Base-by-base conservation (phyloP, 164 flowering plant genomes). In the Macadamia tetraphylla region DNA sequence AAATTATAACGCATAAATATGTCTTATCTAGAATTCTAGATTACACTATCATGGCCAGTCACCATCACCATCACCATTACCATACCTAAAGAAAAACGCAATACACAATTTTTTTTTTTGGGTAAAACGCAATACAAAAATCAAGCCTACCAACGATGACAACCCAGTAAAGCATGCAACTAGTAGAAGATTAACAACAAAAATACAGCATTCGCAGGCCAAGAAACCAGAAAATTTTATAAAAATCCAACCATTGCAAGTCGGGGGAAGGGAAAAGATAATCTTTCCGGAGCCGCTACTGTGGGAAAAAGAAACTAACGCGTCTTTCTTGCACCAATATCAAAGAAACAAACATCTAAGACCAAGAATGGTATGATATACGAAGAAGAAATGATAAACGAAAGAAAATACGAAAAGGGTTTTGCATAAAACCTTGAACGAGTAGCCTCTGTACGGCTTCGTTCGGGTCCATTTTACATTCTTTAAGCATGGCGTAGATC, bases 401-500 rank as follows among this genome's bases (percentile, higher is more conserved):
- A 14, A 53, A 53, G 3, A 17, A 6, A 14, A 4, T 0, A 53
- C 13, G n/a, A 53, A 17, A 53, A 11, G 15, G 57, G 17, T 11
- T 53, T 53, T 53, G 57, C 18, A 6, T 4, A 4, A 32, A 32
- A 95, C 99, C 99, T 87, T 87, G 96, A n/a, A 92, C 60, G 68
- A 92, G 92, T 35, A 95, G 89, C 62, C 95, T 83, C 66, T 81
- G 79, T 29, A 89, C 91, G 71, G 99, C 78, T 53, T 92, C 99
- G 74, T 92, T 80, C 67, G 97, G 97, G 88, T 95, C 97, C 98
- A 95, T 92, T 71, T 92, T 85, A 74, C 97, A 95, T 66, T 80
- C 82, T 70, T 74, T 80, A 62, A 80, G 82, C 80, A 77, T 77
- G 51, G 78, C 74, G 68, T 80, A 80, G 82, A 80, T 80, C 82